Percentiles rank a stretch among this genome's conserved stretches.
phyloP scores from a whole-genome alignment of 2,329 filamentous ascomycete species.

The Cercospora sp. region DNA sequence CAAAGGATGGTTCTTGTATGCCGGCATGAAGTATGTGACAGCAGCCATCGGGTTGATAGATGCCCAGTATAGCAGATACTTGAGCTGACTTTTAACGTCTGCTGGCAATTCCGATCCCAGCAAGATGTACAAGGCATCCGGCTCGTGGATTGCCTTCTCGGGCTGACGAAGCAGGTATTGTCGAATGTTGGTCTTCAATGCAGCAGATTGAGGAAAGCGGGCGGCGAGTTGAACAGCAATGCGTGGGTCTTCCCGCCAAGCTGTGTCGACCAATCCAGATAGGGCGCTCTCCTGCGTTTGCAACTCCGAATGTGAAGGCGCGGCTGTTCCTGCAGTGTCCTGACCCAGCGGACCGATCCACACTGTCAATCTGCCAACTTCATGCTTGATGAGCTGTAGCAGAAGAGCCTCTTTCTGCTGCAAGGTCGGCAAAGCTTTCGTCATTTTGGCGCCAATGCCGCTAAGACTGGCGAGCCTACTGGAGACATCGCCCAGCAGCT shows the following conservation, averaged over 20 bases:
- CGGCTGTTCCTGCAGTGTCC: constrained; percentile 43
- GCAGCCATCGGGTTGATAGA: constrained; percentile 91
- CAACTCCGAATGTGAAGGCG: constrained; percentile 34
- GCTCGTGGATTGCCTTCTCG: constrained; percentile 75
- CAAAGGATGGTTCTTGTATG: constrained; percentile 87
- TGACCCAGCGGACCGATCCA: constrained; percentile 84
- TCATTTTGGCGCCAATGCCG: constrained; percentile 54
- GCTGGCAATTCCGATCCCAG: constrained; percentile 73
- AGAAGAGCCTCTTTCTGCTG: constrained; percentile 82
- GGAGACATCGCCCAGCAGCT: constrained; percentile 74
- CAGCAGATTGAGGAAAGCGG: constrained; percentile 71
- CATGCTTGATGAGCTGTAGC: constrained; percentile 75
- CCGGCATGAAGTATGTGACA: constrained; percentile 87
- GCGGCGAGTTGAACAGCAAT: constrained; percentile 82
- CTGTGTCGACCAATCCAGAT: constrained; percentile 68
- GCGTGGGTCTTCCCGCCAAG: constrained; percentile 82
- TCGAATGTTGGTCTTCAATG: constrained; percentile 73
- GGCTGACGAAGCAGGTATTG: constrained; percentile 79
- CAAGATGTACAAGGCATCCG: constrained; percentile 79
- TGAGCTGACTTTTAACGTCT: constrained; percentile 82
- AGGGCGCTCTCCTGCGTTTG: constrained; percentile 44
- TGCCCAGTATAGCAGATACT: constrained; percentile 92
- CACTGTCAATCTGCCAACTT: constrained; percentile 78
- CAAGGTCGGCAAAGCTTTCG: constrained; percentile 62
- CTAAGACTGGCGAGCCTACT: constrained; percentile 64